Evolutionary conservation across 2,329 filamentous ascomycete genomes (phyloP).

Genomic region (Arthrobotrys musiformis): DNA sequence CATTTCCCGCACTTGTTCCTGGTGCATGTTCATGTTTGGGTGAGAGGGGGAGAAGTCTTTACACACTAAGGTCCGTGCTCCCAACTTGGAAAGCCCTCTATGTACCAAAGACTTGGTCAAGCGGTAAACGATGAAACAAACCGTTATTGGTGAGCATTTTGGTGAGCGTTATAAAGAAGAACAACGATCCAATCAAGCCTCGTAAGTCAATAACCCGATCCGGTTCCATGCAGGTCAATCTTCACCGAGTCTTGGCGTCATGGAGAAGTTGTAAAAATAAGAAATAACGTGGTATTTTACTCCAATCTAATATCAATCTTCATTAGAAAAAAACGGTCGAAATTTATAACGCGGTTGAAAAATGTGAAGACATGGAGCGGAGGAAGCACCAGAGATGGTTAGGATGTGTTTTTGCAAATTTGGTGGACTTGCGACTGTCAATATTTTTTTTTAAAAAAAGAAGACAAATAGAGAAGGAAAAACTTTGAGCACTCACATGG

Average conservation of each 20-base stretch:
- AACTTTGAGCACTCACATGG: too few relatives aligned
- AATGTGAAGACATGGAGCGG: slow-evolving; percentile 6
- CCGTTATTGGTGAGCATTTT: slow-evolving; percentile 44
- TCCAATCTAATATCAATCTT: background rate
- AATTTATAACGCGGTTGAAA: slow-evolving; percentile 35
- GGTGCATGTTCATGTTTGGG: slow-evolving; percentile 25
- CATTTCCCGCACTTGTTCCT: slow-evolving; percentile 28
- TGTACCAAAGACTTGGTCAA: slow-evolving; percentile 24
- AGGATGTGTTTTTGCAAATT: background rate
- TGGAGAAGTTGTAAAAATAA: slow-evolving; percentile 31
- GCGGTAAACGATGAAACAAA: slow-evolving; percentile 54
- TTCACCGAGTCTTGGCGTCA: slow-evolving; percentile 37
- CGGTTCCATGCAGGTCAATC: slow-evolving; percentile 44
- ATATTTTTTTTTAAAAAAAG: background rate
- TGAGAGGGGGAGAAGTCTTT: background rate
- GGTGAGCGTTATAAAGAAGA: slow-evolving; percentile 21
- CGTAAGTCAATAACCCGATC: slow-evolving; percentile 53
- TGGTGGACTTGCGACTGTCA: background rate
- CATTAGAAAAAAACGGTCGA: background rate
- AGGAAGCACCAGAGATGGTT: slow-evolving; percentile 34
- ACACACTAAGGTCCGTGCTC: slow-evolving; percentile 52
- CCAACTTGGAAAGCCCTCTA: background rate
- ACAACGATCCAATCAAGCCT: slow-evolving; percentile 27
- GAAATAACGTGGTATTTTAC: slow-evolving; percentile 38
- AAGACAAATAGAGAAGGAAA: background rate